A percentile compares a stretch with the other conserved stretches of the same genome.
phyloP scores from a whole-genome alignment of 2,329 filamentous ascomycete genomes.

The Aspergillus carbonarius region DNA sequence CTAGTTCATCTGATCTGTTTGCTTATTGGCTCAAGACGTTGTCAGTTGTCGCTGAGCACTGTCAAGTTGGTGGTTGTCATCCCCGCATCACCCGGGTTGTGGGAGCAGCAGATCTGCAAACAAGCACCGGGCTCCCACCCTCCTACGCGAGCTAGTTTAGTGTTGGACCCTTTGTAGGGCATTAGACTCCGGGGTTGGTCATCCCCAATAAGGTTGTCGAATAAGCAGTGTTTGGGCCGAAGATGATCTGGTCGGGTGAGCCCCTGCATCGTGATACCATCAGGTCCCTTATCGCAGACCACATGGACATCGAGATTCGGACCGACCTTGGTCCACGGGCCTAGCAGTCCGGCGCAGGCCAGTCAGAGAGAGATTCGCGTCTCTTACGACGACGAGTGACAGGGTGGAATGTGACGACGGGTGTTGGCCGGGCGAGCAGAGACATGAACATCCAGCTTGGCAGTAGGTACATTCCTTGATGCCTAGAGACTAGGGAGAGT shows the following conservation, averaged over 20 bases:
- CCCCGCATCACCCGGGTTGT: neutral
- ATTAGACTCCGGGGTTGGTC: conserved; percentile 5
- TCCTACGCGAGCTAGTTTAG: neutral
- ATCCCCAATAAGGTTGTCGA: neutral
- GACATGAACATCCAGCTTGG: neutral
- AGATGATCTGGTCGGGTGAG: conserved; percentile 21
- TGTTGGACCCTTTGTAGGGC: neutral
- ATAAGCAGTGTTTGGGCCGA: conserved; percentile 7
- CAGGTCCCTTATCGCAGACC: neutral
- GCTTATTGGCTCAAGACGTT: neutral
- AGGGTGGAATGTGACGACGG: neutral
- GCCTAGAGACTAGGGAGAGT: neutral
- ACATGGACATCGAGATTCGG: conserved; percentile 6
- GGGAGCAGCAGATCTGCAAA: neutral
- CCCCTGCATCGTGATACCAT: neutral
- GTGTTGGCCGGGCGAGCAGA: neutral
- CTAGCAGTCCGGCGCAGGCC: neutral
- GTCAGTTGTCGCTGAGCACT: no score
- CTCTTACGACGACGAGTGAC: neutral
- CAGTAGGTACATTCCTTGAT: neutral
- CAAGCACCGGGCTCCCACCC: neutral
- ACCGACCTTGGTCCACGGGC: neutral
- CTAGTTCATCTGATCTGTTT: neutral
- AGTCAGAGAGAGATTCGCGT: neutral
- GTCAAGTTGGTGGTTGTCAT: neutral